Evolutionary conservation across 2,329 filamentous ascomycete genomes (phyloP), one percentile per base, ranked within the genome.

Genomic region (Chaetomiaceae sp.): DNA sequence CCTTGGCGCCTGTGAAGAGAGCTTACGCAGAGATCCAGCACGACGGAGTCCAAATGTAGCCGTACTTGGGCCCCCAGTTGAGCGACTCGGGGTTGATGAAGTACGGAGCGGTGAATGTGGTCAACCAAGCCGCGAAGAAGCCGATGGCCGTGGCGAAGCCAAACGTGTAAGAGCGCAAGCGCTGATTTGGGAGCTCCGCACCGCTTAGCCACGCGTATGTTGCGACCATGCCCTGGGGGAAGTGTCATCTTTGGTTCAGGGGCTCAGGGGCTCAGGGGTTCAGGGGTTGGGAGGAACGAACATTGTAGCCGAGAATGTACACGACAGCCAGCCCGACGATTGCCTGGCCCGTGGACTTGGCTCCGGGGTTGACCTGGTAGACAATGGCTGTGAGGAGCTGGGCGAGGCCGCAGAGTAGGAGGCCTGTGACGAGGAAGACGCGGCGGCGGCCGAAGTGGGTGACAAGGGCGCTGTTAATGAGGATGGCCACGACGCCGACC

Each of bases 171-270:
- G 74, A 77, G 12, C 80, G 75, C 7, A 83, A 70, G 4, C 78
- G 71, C 61, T 82, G 79, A 0, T 78, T 80, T 0, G 79, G 79
- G 8, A 82, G 69, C 61, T 83, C 80, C 38, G 79, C 79, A 7
- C 77, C 78, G 0, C 74, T 75, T 0, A 82, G 68, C 79, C 79
- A 83, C 1, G 80, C 77, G 60, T 82, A 83, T 0, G 77, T 76
- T 0, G 75, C 69, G 2, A 81, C 73, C 69, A 80, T 72, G 47
- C 75, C 64, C 62, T 66, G 4, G 12, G n/a, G n/a, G 3, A 17
- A 27, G 25, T 27, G 5, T 27, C 25, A 27, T 9, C 9, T 6
- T 27, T 27, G 9, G 25, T 5, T 27, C 25, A 5, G 25, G 5
- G 3, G 6, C 7, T 27, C 8, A 34, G 7, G 25, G 17, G 20